A percentile compares a stretch with the other conserved stretches of the same genome.
Conservation (phyloP, 2,329 filamentous ascomycete genomes). For the Fusarium oxysporum region DNA sequence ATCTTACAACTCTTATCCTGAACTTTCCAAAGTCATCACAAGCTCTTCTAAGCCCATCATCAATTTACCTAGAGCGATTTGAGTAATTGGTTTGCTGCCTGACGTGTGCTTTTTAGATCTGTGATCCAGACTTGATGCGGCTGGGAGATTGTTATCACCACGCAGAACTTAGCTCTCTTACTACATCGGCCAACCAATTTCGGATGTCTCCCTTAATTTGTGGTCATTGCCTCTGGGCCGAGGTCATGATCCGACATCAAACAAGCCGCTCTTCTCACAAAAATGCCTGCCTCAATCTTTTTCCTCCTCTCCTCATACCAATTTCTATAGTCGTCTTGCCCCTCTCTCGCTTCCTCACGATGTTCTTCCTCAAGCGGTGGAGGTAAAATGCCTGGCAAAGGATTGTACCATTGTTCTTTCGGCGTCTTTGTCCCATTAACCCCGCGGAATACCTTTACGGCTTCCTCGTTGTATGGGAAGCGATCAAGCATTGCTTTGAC, state of each 20-base stretch:
- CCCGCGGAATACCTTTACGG: constrained; percentile 11
- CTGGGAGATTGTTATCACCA: rapidly evolving
- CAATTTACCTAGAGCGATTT: too few relatives aligned
- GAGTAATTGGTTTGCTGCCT: rapidly evolving
- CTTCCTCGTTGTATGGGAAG: constrained; percentile 7
- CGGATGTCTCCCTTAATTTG: not conserved
- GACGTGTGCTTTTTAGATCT: not conserved
- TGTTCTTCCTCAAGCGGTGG: not conserved
- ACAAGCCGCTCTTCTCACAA: not conserved
- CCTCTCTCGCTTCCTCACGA: not conserved
- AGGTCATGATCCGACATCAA: constrained; percentile 12
- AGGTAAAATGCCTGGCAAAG: not conserved
- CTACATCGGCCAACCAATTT: not conserved
- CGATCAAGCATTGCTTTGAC: constrained; percentile 35
- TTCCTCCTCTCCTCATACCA: not conserved
- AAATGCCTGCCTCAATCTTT: not conserved
- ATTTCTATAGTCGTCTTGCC: not conserved
- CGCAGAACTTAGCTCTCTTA: rapidly evolving
- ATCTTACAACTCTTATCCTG: too few relatives aligned
- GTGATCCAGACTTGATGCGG: not conserved
- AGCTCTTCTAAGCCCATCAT: not conserved
- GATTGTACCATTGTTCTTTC: constrained; percentile 7
- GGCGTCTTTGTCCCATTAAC: constrained; percentile 48
- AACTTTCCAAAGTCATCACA: too few relatives aligned
- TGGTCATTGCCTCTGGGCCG: not conserved